A percentile compares a stretch with the other conserved stretches of the same genome.
phyloP scores from a whole-genome alignment of 352 stramenopile genomes.

The Pythium aristosporum region DNA sequence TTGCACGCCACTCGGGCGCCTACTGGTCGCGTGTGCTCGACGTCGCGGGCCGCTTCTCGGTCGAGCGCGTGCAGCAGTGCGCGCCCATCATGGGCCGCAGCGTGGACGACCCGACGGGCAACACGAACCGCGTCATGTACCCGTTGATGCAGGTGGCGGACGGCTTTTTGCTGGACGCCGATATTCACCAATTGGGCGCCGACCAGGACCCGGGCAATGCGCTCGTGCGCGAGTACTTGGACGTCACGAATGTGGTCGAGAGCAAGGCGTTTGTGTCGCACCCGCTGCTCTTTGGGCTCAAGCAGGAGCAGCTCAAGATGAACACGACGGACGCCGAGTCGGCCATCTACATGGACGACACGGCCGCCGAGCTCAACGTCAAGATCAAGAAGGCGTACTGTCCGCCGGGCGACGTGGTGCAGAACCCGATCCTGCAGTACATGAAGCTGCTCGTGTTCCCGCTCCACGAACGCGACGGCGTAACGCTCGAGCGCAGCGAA shows the following conservation, averaged over 20 bases:
- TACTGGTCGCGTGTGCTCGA: conserved; percentile 95
- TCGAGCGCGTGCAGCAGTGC: conserved; percentile 96
- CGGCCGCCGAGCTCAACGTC: conserved; percentile 90
- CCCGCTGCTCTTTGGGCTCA: conserved; percentile 97
- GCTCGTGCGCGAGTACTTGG: conserved; percentile 96
- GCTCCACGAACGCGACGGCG: conserved; percentile 50
- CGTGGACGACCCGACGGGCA: conserved; percentile 73
- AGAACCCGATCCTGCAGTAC: conserved; percentile 96
- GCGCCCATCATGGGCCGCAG: conserved; percentile 98
- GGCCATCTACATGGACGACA: conserved; percentile 98
- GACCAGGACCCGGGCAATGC: conserved; percentile 96
- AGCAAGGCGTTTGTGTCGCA: conserved; percentile 93
- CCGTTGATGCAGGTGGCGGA: conserved; percentile 98
- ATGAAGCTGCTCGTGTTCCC: conserved; percentile 96
- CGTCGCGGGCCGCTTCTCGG: conserved; percentile 84
- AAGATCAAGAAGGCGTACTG: conserved; percentile 99
- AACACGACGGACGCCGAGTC: conserved; percentile 97
- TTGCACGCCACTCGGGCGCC: conserved; percentile 78
- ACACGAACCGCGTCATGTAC: conserved; percentile 95
- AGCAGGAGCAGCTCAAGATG: conserved; percentile 99
- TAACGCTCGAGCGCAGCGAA: conserved; percentile 79
- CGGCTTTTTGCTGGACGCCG: conserved; percentile 97
- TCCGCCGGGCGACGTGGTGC: conserved; percentile 80
- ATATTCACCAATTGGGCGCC: conserved; percentile 98
- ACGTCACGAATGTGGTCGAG: conserved; percentile 64